These are phyloP conservation scores for Craterostigma plantagineum DNA, from an alignment of 257 asterid genomes.

Conservation along the genomic window DNA sequence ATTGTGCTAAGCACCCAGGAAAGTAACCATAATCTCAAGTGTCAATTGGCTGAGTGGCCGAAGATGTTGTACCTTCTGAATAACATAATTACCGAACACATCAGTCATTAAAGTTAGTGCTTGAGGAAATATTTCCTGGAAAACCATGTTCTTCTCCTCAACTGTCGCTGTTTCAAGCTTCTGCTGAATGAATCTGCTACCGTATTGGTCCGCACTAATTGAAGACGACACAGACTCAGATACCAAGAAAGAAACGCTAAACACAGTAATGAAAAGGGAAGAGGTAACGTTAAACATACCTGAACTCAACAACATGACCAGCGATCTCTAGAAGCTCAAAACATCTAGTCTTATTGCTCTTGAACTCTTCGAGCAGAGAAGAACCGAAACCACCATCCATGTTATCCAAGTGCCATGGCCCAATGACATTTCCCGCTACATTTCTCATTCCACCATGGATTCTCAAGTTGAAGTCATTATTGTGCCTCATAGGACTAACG, in stretches of 20 bases:
- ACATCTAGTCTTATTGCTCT: constrained; percentile 49
- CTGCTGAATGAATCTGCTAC: constrained; percentile 79
- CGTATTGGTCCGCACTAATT: constrained; percentile 64
- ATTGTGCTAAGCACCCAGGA: not conserved
- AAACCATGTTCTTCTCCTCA: constrained; percentile 66
- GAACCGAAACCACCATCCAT: constrained; percentile 34
- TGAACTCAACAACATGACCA: constrained; percentile 79
- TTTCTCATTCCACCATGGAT: constrained; percentile 2
- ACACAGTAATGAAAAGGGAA: not conserved
- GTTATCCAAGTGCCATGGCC: constrained; percentile 42
- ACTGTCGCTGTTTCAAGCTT: constrained; percentile 61
- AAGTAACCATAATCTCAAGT: not conserved
- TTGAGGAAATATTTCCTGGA: constrained; percentile 57
- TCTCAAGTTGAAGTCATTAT: not conserved
- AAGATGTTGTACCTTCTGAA: constrained; percentile 85
- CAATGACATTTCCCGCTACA: constrained; percentile 13
- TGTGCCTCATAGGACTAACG: constrained; percentile 27
- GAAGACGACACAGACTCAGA: not conserved
- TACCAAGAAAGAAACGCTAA: not conserved
- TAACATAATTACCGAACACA: constrained; percentile 79
- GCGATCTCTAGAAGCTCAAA: constrained; percentile 65
- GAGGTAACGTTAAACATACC: constrained; percentile 17
- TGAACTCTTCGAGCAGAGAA: constrained; percentile 59
- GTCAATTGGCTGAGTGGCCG: too few species aligned
- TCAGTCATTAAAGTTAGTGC: constrained; percentile 71